Base-by-base conservation (phyloP, 176 grass and related monocot genomes). In the bread wheat (Triticum aestivum) region DNA sequence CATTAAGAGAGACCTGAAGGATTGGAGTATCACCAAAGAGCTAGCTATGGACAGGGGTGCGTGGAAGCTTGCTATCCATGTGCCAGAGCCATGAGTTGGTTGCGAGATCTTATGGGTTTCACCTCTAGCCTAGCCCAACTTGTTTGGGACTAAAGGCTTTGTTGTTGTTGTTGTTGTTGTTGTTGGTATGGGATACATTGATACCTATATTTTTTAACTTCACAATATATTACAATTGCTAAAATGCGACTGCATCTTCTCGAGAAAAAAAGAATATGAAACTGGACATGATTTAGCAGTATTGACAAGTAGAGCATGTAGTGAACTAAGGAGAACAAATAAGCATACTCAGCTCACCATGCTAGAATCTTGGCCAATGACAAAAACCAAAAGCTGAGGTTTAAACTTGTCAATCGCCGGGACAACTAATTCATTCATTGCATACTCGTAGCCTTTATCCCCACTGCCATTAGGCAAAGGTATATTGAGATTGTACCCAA, bases 381-480 rank as follows among this genome's bases (percentile, higher is more conserved):
- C 89, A 56, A 98, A 82, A 86, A 98, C 87, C 80, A 98, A 87
- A 69, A 96, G 89, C n/a, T 86, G 86, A 38, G 97, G 94, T 59
- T 82, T 51, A 68, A 94, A 98, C 78, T 83, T 92, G 9, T 92
- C 82, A 75, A 98, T 68, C 5, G 89, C 92, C 7, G 92, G 94
- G 81, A 92, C 87, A 65, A 96, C 94, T 72, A 98, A 68, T 71
- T 94, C 65, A 56, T 87, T 85, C 85, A 96, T 92, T 9, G 94
- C 92, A 83, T 94, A 98, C 38, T 82, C 74, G 49, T 98, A 98
- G 34, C 94, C 94, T 21, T 69, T 87, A 84, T 98, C 94, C 38
- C 92, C 97, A 66, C 92, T 96, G 30, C 97, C 97, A 91, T 94
- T 98, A 35, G 94, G 97, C 75, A 98, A 92, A 56, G 94, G 97